Percentiles rank a stretch among this genome's conserved stretches.
phyloP scores from a whole-genome alignment of 495 filamentous ascomycete genomes.

The Neurospora sp. region DNA sequence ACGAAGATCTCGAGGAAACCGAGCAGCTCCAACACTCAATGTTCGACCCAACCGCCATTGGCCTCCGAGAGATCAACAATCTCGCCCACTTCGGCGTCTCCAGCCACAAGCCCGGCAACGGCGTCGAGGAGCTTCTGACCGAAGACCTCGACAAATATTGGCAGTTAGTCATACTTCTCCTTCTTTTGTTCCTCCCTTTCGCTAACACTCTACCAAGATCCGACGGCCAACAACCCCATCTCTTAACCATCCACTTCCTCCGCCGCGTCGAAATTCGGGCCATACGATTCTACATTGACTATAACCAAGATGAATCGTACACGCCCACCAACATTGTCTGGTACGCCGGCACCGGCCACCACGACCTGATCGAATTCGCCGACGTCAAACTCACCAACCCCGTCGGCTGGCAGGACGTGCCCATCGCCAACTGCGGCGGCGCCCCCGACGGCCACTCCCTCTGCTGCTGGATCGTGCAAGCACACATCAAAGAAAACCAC shows the following conservation, averaged over 20 bases:
- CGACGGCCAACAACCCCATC: constrained; percentile 90
- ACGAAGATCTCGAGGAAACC: constrained; percentile 19
- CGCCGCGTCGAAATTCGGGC: constrained; percentile 77
- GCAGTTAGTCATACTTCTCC: constrained; percentile 43
- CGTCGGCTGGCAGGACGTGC: constrained; percentile 81
- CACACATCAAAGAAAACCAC: constrained; percentile 87
- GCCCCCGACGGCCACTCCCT: constrained; percentile 57
- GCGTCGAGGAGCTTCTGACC: constrained; percentile 71
- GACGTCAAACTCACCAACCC: constrained; percentile 71
- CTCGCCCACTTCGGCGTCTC: constrained; percentile 89
- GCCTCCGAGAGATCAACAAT: constrained; percentile 85
- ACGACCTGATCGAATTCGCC: constrained; percentile 77
- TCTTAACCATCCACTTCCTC: constrained; percentile 90
- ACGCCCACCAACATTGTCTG: constrained; percentile 91
- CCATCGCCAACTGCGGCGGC: constrained; percentile 59
- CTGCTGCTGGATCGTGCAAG: constrained; percentile 75
- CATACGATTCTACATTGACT: constrained; percentile 83
- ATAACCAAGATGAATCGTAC: constrained; percentile 85
- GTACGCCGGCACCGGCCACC: constrained; percentile 73
- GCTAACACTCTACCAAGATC: constrained; percentile 40
- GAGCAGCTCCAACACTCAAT: constrained; percentile 11
- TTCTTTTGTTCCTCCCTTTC: no score
- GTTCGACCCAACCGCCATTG: constrained; percentile 37
- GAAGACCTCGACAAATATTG: constrained; percentile 76
- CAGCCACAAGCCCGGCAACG: constrained; percentile 84